Base-by-base conservation (phyloP, 495 filamentous ascomycete genomes). In the Neurospora sp. region DNA sequence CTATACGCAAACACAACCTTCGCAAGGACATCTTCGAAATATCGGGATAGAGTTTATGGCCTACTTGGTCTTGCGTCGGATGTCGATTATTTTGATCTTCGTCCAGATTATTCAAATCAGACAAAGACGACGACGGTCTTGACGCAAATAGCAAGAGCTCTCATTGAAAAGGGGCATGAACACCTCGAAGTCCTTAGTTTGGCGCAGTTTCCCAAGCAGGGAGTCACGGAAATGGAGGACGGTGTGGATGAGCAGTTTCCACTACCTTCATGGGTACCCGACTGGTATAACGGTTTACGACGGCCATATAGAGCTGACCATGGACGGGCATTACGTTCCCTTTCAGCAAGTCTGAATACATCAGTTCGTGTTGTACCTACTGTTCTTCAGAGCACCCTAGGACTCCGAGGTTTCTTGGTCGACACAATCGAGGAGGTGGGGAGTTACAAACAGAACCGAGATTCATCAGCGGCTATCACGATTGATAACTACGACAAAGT, bases 401-500 rank as follows among this genome's bases (percentile, higher is more conserved):
- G 46, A 27, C 46, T 54, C 20, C 20, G 4, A 54, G 46, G 46
- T 7, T 27, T 27, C 46, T 54, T 54, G 9, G 20, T 54, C 10
- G 46, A 54, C 46, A 27, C 20, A 27, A 7, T 54, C 11, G 46
- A 54, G 46, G 46, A 54, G 46, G 46, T 54, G 0, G 46, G 46
- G 20, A 14, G 4, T 14, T 54, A 7, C 10, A 54, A 2, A 14
- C 10, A 14, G 46, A 14, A 27, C 0, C 20, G 46, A 27, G 20
- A 27, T 12, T 7, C 11, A 23, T 14, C 46, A 1, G 11, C 9
- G 5, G 5, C 10, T 27, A 2, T 0, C 9, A 6, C 20, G 9
- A 1, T 12, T 27, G 5, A 14, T 23, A 0, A 6, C 0, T 27
- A 27, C 4, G 10, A 46, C 7, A 0, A 9, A 20, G 18, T 1